Conservation (phyloP, 768 basidiomycete genomes). For the Lentinula edodes region DNA sequence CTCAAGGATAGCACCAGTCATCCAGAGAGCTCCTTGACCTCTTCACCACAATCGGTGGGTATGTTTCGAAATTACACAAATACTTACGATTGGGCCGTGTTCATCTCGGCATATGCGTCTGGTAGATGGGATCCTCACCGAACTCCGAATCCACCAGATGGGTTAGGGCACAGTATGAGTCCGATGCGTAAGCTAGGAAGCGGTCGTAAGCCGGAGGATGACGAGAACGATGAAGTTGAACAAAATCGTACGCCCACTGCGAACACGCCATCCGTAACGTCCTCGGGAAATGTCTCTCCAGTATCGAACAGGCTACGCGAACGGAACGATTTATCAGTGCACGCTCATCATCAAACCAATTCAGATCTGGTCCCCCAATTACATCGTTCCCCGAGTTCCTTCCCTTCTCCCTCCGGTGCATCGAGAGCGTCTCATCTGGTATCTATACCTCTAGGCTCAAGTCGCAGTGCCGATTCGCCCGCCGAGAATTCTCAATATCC, state of each 20-base stretch:
- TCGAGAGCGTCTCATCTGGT: background rate
- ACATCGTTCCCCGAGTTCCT: constrained; percentile 30
- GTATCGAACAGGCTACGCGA: background rate
- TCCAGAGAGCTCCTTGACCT: background rate
- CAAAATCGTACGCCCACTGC: background rate
- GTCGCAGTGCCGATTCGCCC: background rate
- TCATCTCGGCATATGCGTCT: constrained; percentile 68
- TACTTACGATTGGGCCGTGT: constrained; percentile 66
- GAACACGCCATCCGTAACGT: background rate
- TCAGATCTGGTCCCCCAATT: background rate
- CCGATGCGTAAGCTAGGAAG: background rate
- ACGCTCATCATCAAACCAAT: background rate
- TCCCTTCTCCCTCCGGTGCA: constrained; percentile 15
- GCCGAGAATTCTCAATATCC: background rate
- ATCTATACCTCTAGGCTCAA: background rate
- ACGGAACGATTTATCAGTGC: background rate
- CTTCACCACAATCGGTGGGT: background rate
- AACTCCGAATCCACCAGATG: constrained; percentile 53
- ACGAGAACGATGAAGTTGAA: background rate
- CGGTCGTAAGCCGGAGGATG: background rate
- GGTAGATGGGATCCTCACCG: constrained; percentile 79
- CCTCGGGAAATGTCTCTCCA: background rate
- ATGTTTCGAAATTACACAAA: background rate
- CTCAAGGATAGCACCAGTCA: background rate
- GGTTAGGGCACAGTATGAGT: constrained; percentile 11